Base-by-base conservation (phyloP, 2,329 filamentous ascomycete species). In the Alternaria sp. region DNA sequence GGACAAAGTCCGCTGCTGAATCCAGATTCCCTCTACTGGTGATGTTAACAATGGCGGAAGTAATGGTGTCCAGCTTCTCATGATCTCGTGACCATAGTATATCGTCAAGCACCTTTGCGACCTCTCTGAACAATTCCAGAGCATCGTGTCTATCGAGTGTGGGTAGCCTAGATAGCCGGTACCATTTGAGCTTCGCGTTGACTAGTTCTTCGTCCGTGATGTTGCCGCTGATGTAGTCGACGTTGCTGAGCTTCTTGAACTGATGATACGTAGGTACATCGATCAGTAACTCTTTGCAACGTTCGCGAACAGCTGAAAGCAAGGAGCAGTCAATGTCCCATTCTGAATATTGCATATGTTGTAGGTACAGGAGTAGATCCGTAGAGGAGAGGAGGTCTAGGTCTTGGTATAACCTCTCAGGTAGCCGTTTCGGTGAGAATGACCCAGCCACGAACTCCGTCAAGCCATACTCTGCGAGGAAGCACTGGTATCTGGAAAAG, bases 1-100 rank as follows among this genome's bases (percentile, higher is more conserved):
- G 81, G 51, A 87, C 78, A 5, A 88, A 80, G 63, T 88, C 86
- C 0, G 81, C 77, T 4, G 67, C 63, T 3, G 69, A 73, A 41
- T 77, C 74, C 13, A 75, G 62, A 2, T 33, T 66, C 23, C 51
- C 59, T 46, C 64, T 58, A 28, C 56, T 63, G 2, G 70, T 62
- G 4, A 77, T 60, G 8, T 61, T 66, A 33, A 68, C 65, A 4
- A 77, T 60, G 5, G 71, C 68, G 5, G 66, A 50, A 31, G 72
- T 76, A 31, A 78, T 72, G 10, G 33, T 59, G 34, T 77, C 73
- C 5, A 78, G 52, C 40, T 62, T 68, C 24, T 69, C 58, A 46
- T 73, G 61, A 37, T 74, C 71, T 28, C 71, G 69, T 51, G 66
- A 64, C 69, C 70, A 72, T 13, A 78, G 60, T 11, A 75, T 67